Percentiles rank a stretch among this genome's conserved stretches.
Evolutionary conservation across 2,329 filamentous ascomycete genomes (phyloP).

Genomic region (Alternaria novae-zelandiae): DNA sequence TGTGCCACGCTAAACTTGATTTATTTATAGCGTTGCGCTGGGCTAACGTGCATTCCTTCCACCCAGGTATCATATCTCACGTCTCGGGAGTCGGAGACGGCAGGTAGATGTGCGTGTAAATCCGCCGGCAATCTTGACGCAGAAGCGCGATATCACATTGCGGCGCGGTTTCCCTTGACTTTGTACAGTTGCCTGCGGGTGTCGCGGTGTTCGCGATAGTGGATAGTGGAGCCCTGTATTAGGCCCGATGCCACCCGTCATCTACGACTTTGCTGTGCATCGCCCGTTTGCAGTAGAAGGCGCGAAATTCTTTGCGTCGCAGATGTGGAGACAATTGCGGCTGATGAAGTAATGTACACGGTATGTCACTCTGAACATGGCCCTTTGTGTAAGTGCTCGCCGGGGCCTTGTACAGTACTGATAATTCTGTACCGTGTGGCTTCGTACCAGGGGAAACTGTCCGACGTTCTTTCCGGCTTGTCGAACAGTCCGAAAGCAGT

Average conservation of each 20-base stretch:
- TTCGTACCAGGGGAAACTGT: background rate
- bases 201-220: slow-evolving; percentile 3
- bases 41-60: slow-evolving; percentile 1
- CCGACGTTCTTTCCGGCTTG: background rate
- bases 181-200: background rate
- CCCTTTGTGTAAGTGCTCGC: background rate
- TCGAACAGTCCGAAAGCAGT: background rate
- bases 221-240: background rate
- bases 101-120: background rate
- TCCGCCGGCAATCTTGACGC: background rate
- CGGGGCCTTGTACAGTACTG: background rate
- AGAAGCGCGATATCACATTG: background rate
- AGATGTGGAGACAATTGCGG: background rate
- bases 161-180: background rate
- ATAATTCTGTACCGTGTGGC: background rate
- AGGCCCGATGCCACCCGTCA: background rate
- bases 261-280: background rate
- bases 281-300: slow-evolving; percentile 1
- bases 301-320: slow-evolving; percentile 3
- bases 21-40: slow-evolving; percentile 10
- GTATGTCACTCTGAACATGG: background rate
- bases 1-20: slow-evolving; percentile 21
- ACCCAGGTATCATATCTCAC: background rate
- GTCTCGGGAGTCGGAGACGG: background rate
- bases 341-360: background rate